A percentile compares a stretch with the other conserved stretches of the same genome.
Evolutionary conservation across 345 rosid species (phyloP).

Genomic region (Arabis alpina): DNA sequence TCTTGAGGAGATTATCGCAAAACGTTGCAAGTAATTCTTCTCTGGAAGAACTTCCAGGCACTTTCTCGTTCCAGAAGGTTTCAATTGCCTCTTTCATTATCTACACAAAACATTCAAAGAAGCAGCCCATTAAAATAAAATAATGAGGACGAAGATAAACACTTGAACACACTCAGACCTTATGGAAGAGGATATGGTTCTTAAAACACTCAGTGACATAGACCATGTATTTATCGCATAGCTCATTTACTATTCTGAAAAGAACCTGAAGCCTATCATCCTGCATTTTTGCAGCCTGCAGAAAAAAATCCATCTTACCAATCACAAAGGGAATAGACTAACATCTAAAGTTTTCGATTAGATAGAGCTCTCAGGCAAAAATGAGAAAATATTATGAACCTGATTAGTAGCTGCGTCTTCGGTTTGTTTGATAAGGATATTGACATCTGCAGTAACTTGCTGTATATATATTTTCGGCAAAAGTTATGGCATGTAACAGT

Average conservation of each 20-base stretch:
- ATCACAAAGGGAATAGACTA: neutral
- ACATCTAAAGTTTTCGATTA: no score
- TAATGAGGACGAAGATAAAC: constrained; percentile 32
- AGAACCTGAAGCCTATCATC: constrained; percentile 45
- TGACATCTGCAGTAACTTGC: constrained; percentile 83
- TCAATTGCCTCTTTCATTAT: constrained; percentile 43
- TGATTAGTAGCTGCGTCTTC: constrained; percentile 62
- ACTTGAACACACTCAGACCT: constrained; percentile 3
- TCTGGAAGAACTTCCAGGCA: constrained; percentile 39
- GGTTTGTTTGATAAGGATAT: constrained; percentile 75
- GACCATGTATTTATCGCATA: constrained; percentile 53
- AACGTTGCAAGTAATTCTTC: constrained; percentile 44
- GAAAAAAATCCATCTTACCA: neutral
- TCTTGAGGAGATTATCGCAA: constrained; percentile 40
- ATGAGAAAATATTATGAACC: neutral
- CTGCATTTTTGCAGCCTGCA: constrained; percentile 55
- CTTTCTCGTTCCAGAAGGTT: constrained; percentile 42
- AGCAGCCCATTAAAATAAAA: neutral
- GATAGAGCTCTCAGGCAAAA: no score
- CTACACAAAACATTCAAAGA: constrained; percentile 10
- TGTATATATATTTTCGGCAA: constrained; percentile 13
- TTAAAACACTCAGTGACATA: constrained; percentile 30
- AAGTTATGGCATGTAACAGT: neutral
- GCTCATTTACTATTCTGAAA: constrained; percentile 65
- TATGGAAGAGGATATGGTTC: constrained; percentile 33